Base-by-base conservation (phyloP, 2,329 filamentous ascomycete genomes). In the Alternaria novae-zelandiae region DNA sequence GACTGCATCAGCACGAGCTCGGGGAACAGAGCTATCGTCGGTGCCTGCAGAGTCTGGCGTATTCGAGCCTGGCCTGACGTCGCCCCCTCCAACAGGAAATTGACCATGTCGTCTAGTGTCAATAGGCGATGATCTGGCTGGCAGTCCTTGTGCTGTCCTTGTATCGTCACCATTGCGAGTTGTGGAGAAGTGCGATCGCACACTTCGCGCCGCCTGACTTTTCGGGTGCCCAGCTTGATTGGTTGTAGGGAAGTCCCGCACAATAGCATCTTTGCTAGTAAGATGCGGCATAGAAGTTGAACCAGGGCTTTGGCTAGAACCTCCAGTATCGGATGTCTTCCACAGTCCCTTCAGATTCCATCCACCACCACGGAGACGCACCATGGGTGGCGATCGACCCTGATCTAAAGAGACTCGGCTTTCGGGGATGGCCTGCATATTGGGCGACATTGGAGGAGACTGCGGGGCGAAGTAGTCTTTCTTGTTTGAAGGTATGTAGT, bases 401-500 rank as follows among this genome's bases (percentile, higher is more conserved):
- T 12, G 6, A 10, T 21, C 21, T 2, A 32, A 26, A 13, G n/a
- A 5, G 15, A 5, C 6, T 0, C 55, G 32, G 15, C 30, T 20
- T 7, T 53, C 9, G 1, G 15, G 20, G 4, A 30, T n/a, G 12
- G 25, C 32, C 10, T 12, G 51, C 25, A 26, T 9, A 6, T 28
- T 21, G 17, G 20, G 23, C 2, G 25, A 36, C 10, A 26, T 51
- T 7, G 49, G 7, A 17, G 21, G 26, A 1, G 54, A 43, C 12
- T 62, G 26, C 21, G 47, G 15, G 20, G 49, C 41, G 21, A 56
- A 36, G 11, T 66, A 64, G 20, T 69, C 60, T 9, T 25, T 58
- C n/a, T 15, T 53, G 20, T 63, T 66, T 7, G 67, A 68, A 28
- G 63, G 41, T 30, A 66, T 68, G 23, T 57, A 58, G 20, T 69